Base-by-base conservation (phyloP, 2,329 filamentous ascomycete species). In the Orbilia brochopaga region DNA sequence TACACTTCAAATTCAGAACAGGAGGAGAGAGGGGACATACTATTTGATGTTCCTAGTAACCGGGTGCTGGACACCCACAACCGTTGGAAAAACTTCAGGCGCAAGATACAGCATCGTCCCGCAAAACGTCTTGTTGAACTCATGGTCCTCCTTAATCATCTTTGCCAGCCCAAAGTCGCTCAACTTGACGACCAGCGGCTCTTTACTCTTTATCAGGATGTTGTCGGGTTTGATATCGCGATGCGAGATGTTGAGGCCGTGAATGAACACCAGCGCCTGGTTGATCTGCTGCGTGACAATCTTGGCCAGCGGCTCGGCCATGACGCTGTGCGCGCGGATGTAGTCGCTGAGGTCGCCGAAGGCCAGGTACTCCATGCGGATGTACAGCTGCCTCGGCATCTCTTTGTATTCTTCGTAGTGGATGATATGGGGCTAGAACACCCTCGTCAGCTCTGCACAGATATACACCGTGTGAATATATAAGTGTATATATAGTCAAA, bases 211-310 rank as follows among this genome's bases (percentile, higher is more conserved):
- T 75, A 97, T 90, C 44, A 99, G 83, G 72, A 99, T 97, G 77
- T 99, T 99, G 82, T 99, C 94, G 0, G 94, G 94, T 78, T 99
- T 99, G 78, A 99, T 92, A 79, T 99, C 94, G n/a, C 94, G 89
- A 80, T 99, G 94, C 0, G 93, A 97, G 76, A 99, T 97, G 77
- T 89, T 91, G 76, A 90, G 88, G 59, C 84, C 83, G 79, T 99
- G 94, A 7, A 99, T 83, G 78, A 99, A 97, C 30, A 87, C 87
- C 58, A 99, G 82, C 1, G 93, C 93, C 75, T 88, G 86, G 48
- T 97, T 81, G 37, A 97, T 85, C 78, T 96, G 91, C 19, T 81
- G 79, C 0, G 92, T 86, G 79, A 97, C 90, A 3, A 82, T 82
- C 78, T 88, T 87, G n/a, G 87, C 88, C 75, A 88, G 82, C 0